Percentiles rank a stretch among this genome's conserved stretches.
These are phyloP conservation scores for Macrophomina pseudophaseolina DNA, from an alignment of 2,329 filamentous ascomycete species.

Conservation along the genomic window DNA sequence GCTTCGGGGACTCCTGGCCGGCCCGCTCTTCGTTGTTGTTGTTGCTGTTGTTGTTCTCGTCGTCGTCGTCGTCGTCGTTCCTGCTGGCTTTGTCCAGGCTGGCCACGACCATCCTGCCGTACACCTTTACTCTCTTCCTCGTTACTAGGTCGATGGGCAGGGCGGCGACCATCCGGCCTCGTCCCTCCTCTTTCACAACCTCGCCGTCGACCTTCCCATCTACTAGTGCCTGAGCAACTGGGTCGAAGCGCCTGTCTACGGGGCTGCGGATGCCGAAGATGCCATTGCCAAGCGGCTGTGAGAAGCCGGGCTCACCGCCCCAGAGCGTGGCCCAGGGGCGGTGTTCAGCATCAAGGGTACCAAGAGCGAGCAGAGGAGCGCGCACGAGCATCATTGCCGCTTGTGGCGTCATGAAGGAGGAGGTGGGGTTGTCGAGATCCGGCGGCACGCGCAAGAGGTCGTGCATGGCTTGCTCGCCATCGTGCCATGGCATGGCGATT, in stretches of 20 bases:
- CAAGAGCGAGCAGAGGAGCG: slow-evolving; percentile 73
- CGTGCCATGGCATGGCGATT: slow-evolving; percentile 61
- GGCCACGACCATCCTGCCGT: slow-evolving; percentile 71
- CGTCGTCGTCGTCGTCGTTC: slow-evolving; percentile 33
- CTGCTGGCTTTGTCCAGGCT: slow-evolving; percentile 51
- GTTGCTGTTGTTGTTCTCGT: too few species aligned
- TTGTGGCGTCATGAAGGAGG: slow-evolving; percentile 64
- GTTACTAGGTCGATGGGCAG: slow-evolving; percentile 68
- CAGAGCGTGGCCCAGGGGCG: slow-evolving; percentile 78
- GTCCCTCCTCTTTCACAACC: slow-evolving; percentile 43
- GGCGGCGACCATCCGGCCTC: slow-evolving; percentile 63
- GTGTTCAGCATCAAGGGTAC: slow-evolving; percentile 68
- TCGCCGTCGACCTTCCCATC: slow-evolving; percentile 52
- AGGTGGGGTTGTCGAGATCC: slow-evolving; percentile 68
- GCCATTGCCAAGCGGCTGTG: slow-evolving; percentile 63
- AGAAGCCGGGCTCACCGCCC: slow-evolving; percentile 75
- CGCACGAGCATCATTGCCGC: slow-evolving; percentile 65
- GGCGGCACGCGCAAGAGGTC: slow-evolving; percentile 63
- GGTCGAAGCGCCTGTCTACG: slow-evolving; percentile 69
- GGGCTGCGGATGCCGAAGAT: slow-evolving; percentile 68
- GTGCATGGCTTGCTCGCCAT: slow-evolving; percentile 71
- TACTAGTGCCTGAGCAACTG: slow-evolving; percentile 69
- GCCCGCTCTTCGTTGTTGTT: slow-evolving; percentile 29
- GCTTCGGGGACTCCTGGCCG: too few species aligned
- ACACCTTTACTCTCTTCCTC: slow-evolving; percentile 75